phyloP scores from a whole-genome alignment of 495 filamentous ascomycete genomes.

The Apiosordaria backusii region DNA sequence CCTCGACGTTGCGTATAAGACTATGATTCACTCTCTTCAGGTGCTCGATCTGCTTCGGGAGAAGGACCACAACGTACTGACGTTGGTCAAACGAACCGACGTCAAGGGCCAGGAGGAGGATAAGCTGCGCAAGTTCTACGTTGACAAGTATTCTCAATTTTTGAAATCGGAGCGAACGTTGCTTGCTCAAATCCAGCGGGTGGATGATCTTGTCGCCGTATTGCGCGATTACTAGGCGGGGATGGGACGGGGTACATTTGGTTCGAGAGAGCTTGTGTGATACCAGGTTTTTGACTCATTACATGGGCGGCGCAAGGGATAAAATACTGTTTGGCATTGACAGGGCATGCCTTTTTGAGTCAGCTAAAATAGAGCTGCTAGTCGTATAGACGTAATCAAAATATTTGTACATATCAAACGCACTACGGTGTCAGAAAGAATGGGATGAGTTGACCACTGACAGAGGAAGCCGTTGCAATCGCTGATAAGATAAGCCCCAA shows the following conservation, averaged over 20 bases:
- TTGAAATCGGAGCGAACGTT: conserved; percentile 68
- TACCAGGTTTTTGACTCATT: conserved; percentile 4
- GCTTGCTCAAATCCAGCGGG: conserved; percentile 66
- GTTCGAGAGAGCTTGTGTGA: background rate
- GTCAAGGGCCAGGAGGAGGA: conserved; percentile 77
- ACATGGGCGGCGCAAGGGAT: conserved; percentile 12
- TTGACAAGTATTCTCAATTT: conserved; percentile 64
- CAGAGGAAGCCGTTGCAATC: too few species aligned
- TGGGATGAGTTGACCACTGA: background rate
- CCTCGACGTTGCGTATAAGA: conserved; percentile 76
- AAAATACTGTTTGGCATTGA: background rate
- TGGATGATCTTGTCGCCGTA: conserved; percentile 81
- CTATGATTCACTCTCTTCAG: conserved; percentile 82
- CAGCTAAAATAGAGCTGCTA: background rate
- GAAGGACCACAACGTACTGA: conserved; percentile 62
- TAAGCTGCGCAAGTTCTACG: conserved; percentile 64
- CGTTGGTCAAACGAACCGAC: conserved; percentile 75
- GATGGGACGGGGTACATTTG: background rate
- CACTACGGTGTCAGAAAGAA: too few species aligned
- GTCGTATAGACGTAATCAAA: background rate
- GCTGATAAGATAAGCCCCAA: conserved; percentile 2
- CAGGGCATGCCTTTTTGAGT: background rate
- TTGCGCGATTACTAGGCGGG: conserved; percentile 70
- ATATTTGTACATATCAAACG: background rate
- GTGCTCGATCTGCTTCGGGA: conserved; percentile 67